Percentiles rank a stretch among this genome's conserved stretches.
Evolutionary conservation across 768 basidiomycete genomes (phyloP).

Genomic region (Rhodotorula paludigena): DNA sequence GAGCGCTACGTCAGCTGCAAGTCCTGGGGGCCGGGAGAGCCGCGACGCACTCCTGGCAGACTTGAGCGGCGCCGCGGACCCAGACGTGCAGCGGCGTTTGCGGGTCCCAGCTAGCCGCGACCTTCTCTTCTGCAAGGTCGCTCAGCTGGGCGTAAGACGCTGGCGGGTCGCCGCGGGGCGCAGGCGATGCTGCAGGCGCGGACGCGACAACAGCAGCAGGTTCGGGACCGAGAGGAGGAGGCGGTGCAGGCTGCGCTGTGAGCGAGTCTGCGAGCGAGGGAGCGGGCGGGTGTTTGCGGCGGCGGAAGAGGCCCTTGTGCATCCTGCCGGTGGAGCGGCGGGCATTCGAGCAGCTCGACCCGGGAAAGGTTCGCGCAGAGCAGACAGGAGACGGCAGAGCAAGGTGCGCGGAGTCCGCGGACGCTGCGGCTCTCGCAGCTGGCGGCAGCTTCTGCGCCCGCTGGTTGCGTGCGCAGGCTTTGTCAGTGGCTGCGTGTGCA

Average conservation of each 20-base stretch:
- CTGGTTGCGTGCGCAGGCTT: too few species aligned
- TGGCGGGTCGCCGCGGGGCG: not conserved
- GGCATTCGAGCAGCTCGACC: too few species aligned
- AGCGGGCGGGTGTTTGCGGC: not conserved
- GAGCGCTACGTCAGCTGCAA: not conserved
- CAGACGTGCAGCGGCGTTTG: not conserved
- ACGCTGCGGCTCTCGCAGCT: too few species aligned
- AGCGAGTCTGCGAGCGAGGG: not conserved
- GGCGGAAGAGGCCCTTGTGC: not conserved
- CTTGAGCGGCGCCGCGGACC: slow-evolving; percentile 2
- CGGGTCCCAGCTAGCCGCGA: not conserved
- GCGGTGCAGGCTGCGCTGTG: not conserved
- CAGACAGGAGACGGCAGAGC: too few species aligned
- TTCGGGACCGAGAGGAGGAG: not conserved
- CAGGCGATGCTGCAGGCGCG: not conserved
- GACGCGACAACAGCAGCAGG: not conserved
- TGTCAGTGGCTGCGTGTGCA: too few species aligned
- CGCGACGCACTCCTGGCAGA: not conserved
- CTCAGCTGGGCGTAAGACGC: slow-evolving; percentile 14
- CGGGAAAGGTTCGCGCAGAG: too few species aligned
- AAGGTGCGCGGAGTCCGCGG: too few species aligned
- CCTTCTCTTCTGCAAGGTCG: slow-evolving; percentile 21
- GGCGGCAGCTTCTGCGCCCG: too few species aligned
- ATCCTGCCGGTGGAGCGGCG: too few species aligned
- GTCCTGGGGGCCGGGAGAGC: too few species aligned